phyloP scores from a whole-genome alignment of 2,329 filamentous ascomycete genomes.

The Ampelomyces quisqualis region DNA sequence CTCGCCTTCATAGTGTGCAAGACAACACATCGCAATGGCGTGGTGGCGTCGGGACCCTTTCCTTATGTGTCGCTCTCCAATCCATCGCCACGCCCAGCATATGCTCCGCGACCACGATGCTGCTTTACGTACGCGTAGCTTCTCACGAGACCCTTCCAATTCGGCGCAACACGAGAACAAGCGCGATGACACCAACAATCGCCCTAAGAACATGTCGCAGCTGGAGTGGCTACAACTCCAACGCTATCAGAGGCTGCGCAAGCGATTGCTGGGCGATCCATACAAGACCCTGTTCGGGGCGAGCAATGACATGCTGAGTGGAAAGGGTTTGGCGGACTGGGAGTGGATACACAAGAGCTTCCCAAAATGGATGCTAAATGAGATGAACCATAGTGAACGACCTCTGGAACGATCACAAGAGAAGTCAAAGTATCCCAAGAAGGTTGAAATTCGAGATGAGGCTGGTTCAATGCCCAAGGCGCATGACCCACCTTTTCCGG shows the following conservation, averaged over 20 bases:
- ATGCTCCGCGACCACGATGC: slow-evolving; percentile 26
- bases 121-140: slow-evolving; percentile 28
- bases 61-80: slow-evolving; percentile 21
- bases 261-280: slow-evolving; percentile 43
- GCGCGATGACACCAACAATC: slow-evolving; percentile 11
- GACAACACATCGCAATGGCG: slow-evolving; percentile 13
- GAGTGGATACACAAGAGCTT: slow-evolving; percentile 33
- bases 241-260: slow-evolving; percentile 33
- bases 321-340: slow-evolving; percentile 35
- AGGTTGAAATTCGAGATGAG: slow-evolving; percentile 11
- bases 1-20: background rate
- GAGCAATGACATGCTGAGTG: slow-evolving; percentile 38
- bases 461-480: background rate
- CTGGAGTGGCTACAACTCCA: slow-evolving; percentile 35
- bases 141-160: slow-evolving; percentile 27
- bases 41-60: slow-evolving; percentile 37
- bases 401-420: slow-evolving; percentile 1
- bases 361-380: slow-evolving; percentile 36
- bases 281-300: slow-evolving; percentile 49
- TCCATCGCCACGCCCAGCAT: slow-evolving; percentile 27
- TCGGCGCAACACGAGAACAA: slow-evolving; percentile 26
- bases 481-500: slow-evolving; percentile 13
- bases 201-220: slow-evolving; percentile 28
- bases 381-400: slow-evolving; percentile 20
- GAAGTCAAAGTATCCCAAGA: slow-evolving; percentile 15